Conservation (phyloP, 192 early-diverging fungal species). For the Coemansia sp. region DNA sequence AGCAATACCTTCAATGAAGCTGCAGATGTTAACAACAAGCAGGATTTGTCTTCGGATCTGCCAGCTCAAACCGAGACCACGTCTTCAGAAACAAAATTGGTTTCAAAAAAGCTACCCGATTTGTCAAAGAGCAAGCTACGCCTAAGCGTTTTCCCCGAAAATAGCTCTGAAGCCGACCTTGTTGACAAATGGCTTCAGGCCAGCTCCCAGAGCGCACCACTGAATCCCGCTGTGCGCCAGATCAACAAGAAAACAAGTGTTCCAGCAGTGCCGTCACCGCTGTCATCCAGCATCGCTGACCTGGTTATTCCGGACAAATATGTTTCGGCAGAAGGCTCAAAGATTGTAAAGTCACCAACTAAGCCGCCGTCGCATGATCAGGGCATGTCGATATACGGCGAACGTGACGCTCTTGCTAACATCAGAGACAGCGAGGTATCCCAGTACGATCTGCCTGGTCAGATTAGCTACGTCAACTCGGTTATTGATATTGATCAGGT, state of each 20-base stretch:
- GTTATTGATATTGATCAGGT: too few relatives aligned
- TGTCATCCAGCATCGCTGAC: conserved; percentile 11
- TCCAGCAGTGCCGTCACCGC: not conserved
- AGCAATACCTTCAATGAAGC: too few relatives aligned
- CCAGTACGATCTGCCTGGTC: conserved; percentile 15
- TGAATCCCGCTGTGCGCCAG: conserved; percentile 1
- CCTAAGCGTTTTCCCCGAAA: conserved; percentile 5
- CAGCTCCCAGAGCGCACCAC: not conserved
- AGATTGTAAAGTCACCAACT: conserved; percentile 5
- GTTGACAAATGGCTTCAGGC: conserved; percentile 19
- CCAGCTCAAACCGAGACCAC: not conserved
- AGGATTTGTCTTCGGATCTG: not conserved
- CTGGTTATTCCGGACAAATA: conserved; percentile 19
- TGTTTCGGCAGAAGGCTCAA: conserved; percentile 1
- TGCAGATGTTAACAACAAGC: too few relatives aligned
- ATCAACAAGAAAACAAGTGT: not conserved
- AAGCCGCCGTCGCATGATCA: conserved; percentile 1
- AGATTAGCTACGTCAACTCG: conserved; percentile 1
- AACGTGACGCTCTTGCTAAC: not conserved
- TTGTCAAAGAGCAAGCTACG: conserved; percentile 8
- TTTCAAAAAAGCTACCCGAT: not conserved
- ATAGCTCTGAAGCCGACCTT: conserved; percentile 7
- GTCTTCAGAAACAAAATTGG: not conserved
- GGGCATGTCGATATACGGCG: conserved; percentile 21
- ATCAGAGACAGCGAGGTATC: conserved; percentile 1